These are phyloP conservation scores for Alternaria atra DNA, from an alignment of 2,329 filamentous ascomycete species.

Conservation along the genomic window DNA sequence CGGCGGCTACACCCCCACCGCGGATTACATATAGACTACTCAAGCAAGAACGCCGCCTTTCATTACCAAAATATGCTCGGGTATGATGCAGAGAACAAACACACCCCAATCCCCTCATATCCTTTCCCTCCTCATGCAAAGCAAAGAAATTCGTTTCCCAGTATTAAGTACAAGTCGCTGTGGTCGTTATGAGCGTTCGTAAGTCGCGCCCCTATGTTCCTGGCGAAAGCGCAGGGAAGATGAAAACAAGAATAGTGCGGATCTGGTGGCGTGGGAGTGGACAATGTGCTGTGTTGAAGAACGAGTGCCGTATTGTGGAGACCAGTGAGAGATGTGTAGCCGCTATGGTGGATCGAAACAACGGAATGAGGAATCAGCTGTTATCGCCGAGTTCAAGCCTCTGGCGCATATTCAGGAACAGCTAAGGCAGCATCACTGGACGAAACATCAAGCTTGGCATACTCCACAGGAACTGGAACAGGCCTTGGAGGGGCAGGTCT, in stretches of 20 bases:
- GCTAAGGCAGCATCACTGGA: background rate
- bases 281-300: background rate
- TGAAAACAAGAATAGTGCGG: background rate
- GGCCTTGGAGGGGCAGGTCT: background rate
- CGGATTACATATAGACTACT: background rate
- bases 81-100: conserved; percentile 8
- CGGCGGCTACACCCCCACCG: background rate
- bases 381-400: background rate
- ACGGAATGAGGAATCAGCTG: background rate
- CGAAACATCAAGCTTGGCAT: background rate
- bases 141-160: conserved; percentile 2
- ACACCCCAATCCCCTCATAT: background rate
- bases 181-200: background rate
- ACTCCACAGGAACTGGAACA: background rate
- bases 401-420: background rate
- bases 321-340: background rate
- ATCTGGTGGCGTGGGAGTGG: background rate
- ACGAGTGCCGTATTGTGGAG: background rate
- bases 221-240: background rate
- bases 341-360: background rate
- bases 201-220: background rate
- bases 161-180: background rate
- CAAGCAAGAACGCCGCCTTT: background rate
- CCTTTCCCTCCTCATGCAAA: background rate
- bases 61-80: conserved; percentile 1